phyloP scores from a whole-genome alignment of 208 protist genomes.

The Lotmaria passim region DNA sequence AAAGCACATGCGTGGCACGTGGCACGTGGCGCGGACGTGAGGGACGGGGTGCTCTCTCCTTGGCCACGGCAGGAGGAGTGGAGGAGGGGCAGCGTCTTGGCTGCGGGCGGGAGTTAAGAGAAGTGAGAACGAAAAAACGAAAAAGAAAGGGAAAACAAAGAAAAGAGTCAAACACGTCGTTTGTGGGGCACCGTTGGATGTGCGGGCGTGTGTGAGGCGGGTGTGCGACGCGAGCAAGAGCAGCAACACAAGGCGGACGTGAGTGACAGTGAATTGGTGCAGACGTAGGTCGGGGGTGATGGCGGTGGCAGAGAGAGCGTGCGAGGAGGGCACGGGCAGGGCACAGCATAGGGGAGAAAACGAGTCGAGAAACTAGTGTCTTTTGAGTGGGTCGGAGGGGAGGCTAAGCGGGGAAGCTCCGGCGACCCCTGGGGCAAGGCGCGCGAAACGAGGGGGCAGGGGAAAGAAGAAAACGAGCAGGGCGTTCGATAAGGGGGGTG shows the following conservation, averaged over 20 bases:
- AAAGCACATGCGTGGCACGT: neutral
- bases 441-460: too few species aligned
- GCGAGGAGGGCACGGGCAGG: neutral
- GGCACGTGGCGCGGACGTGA: neutral
- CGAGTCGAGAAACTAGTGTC: neutral
- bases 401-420: neutral
- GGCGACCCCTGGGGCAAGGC: too few species aligned
- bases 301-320: neutral
- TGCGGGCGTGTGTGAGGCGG: neutral
- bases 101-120: neutral
- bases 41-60: too few species aligned
- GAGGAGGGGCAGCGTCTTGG: too few species aligned
- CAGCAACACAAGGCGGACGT: neutral
- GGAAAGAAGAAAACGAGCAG: too few species aligned
- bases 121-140: neutral
- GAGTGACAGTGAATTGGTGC: too few species aligned
- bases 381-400: conserved; percentile 5
- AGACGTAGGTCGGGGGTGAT: too few species aligned
- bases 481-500: too few species aligned
- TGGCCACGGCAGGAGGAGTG: neutral
- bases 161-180: neutral
- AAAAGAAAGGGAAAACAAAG: neutral
- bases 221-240: neutral
- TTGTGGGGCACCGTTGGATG: neutral
- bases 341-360: neutral